Base-by-base conservation (phyloP, 2,329 filamentous ascomycete genomes). In the Xylariaceae sp. region DNA sequence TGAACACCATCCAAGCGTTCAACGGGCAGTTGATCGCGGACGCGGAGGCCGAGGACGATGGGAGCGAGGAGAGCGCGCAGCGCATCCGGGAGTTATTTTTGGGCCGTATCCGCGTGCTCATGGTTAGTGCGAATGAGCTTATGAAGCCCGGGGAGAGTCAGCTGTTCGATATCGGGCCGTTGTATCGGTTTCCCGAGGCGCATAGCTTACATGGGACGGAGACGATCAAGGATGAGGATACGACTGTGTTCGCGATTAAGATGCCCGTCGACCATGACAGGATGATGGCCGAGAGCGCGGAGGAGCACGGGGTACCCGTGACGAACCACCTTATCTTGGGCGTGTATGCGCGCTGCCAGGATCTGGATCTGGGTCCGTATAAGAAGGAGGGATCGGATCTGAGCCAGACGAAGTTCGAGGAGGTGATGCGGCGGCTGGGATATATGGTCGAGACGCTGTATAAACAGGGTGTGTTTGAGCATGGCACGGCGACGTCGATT, bases 151-250 rank as follows among this genome's bases (percentile, higher is more conserved):
- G 35, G 2, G 15, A 39, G 4, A 2, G 35, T 10, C 10, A 2
- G 5, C 1, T 47, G n/a, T 3, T 15, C n/a, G 13, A 53, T 2
- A 2, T 60, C 10, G 57, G 55, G 2, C 56, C 45, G 11, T 30
- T 63, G 34, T 53, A 47, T 42, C 50, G n/a, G 30, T 47, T 56
- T 39, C 56, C 55, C 4, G 15, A 61, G 37, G 50, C 13, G 17
- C 15, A 49, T 34, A 1, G 23, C 11, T n/a, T 18, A 1, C 30
- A 44, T 6, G 52, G 17, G 13, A 23, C 2, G 23, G 55, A 62
- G n/a, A 35, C 11, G 9, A 34, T 62, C 23, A 23, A 51, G 39
- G 58, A 53, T 13, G 2, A 11, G 13, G 45, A 57, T 18, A 55
- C 53, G 7, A 2, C 52, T 9, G n/a, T 62, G 17, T 37, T 55